Conservation (phyloP, 2,329 filamentous ascomycete genomes). For the Phialophora chinensis region DNA sequence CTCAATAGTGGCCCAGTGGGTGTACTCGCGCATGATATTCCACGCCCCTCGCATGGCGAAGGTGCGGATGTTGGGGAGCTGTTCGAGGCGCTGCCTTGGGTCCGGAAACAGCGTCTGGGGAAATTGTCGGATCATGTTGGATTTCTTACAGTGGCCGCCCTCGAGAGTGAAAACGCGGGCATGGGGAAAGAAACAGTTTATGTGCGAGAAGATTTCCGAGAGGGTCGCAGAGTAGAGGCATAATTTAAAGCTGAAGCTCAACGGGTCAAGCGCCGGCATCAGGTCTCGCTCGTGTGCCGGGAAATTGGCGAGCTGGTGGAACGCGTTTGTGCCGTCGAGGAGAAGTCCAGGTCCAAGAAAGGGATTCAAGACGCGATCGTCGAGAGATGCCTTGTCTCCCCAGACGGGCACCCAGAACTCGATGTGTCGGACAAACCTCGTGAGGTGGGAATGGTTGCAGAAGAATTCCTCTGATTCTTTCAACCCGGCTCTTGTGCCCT, state of each 20-base stretch:
- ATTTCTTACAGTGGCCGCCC: conserved; percentile 77
- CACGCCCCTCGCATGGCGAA: conserved; percentile 77
- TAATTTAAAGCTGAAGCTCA: conserved; percentile 61
- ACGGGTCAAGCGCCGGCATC: conserved; percentile 57
- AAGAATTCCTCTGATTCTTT: conserved; percentile 68
- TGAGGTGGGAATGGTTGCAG: conserved; percentile 62
- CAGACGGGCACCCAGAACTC: conserved; percentile 80
- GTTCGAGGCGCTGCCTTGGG: conserved; percentile 48
- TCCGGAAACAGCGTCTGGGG: conserved; percentile 43
- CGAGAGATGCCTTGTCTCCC: conserved; percentile 55
- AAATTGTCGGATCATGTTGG: conserved; percentile 69
- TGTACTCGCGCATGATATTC: conserved; percentile 71
- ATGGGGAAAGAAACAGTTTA: conserved; percentile 64
- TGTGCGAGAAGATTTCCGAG: conserved; percentile 71
- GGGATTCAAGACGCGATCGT: conserved; percentile 22
- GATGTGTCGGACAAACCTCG: conserved; percentile 70
- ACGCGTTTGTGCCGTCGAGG: conserved; percentile 15
- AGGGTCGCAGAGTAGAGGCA: conserved; percentile 71
- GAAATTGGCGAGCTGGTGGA: conserved; percentile 27
- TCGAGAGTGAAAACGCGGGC: conserved; percentile 73
- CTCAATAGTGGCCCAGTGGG: conserved; percentile 68
- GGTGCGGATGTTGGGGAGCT: conserved; percentile 65
- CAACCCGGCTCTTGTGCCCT: conserved; percentile 70
- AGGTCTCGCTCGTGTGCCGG: conserved; percentile 27
- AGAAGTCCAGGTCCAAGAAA: conserved; percentile 24